phyloP scores from a whole-genome alignment of 192 early-diverging fungal species.

The Mortierella alpina region DNA sequence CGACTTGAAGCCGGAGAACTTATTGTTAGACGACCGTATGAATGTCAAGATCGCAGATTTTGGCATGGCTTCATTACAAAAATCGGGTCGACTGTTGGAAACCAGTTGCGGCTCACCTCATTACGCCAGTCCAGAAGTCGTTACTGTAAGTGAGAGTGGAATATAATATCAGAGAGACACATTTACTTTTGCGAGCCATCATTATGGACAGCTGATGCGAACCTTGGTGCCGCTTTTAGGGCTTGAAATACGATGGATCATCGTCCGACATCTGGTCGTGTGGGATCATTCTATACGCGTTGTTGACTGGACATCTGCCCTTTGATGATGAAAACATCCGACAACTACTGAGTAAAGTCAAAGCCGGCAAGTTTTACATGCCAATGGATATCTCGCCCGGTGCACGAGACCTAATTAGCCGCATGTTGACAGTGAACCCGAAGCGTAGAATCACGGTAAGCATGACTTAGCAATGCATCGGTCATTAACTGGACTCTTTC shows the following conservation, averaged over 20 bases:
- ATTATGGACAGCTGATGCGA: too few species aligned
- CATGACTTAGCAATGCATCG: neutral
- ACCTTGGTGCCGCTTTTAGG: conserved; percentile 14
- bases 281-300: conserved; percentile 81
- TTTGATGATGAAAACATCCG: conserved; percentile 67
- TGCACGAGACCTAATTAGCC: conserved; percentile 62
- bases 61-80: conserved; percentile 67
- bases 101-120: conserved; percentile 80
- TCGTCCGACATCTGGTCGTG: conserved; percentile 85
- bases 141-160: conserved; percentile 26
- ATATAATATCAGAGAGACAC: neutral
- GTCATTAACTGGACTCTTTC: neutral
- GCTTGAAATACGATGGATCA: conserved; percentile 73
- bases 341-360: conserved; percentile 54
- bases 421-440: conserved; percentile 61
- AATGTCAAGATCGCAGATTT: conserved; percentile 78
- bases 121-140: conserved; percentile 80
- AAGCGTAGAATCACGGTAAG: conserved; percentile 58
- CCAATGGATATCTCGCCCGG: conserved; percentile 61
- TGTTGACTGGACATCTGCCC: conserved; percentile 80
- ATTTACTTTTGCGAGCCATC: too few species aligned
- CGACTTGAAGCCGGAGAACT: conserved; percentile 75
- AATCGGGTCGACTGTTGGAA: conserved; percentile 55
- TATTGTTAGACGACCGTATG: conserved; percentile 53
- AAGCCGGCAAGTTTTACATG: conserved; percentile 63